Conservation (phyloP, 2,329 filamentous ascomycete species). For the Fusarium staphyleae region DNA sequence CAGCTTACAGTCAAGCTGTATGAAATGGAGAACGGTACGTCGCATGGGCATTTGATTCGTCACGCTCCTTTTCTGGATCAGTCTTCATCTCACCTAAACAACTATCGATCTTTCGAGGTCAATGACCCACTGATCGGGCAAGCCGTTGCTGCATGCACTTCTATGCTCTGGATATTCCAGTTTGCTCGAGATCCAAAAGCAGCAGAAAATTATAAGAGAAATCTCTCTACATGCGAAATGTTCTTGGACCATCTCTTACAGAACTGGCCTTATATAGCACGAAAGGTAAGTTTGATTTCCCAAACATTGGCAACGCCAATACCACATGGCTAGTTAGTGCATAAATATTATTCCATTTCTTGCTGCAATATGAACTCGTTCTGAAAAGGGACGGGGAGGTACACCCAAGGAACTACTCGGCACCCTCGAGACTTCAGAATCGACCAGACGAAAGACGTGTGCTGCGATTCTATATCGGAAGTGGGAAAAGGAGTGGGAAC, state of each 20-base stretch:
- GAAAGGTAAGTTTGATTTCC: conserved; percentile 21
- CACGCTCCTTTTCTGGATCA: conserved; percentile 35
- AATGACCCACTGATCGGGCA: conserved; percentile 35
- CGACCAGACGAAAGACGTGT: no score
- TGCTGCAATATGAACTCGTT: no score
- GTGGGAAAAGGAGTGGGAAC: no score
- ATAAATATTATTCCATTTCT: not conserved
- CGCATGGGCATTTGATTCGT: conserved; percentile 30
- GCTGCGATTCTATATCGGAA: no score
- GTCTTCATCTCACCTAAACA: conserved; percentile 1
- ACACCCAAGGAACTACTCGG: no score
- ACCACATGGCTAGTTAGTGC: conserved; percentile 6
- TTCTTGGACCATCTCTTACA: conserved; percentile 13
- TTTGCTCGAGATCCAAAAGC: conserved; percentile 34
- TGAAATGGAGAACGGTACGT: conserved; percentile 28
- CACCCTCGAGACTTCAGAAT: no score
- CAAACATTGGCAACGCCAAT: conserved; percentile 21
- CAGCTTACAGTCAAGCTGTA: conserved; percentile 34
- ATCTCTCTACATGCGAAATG: conserved; percentile 18
- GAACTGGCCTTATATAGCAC: conserved; percentile 32
- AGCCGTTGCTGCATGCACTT: conserved; percentile 30
- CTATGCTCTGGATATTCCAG: conserved; percentile 37
- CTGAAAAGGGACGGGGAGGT: no score
- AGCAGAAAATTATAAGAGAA: conserved; percentile 29
- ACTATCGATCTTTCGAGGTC: conserved; percentile 24